Evolutionary conservation across 257 asterid genomes (phyloP).

Genomic region (Solanum piurae): DNA sequence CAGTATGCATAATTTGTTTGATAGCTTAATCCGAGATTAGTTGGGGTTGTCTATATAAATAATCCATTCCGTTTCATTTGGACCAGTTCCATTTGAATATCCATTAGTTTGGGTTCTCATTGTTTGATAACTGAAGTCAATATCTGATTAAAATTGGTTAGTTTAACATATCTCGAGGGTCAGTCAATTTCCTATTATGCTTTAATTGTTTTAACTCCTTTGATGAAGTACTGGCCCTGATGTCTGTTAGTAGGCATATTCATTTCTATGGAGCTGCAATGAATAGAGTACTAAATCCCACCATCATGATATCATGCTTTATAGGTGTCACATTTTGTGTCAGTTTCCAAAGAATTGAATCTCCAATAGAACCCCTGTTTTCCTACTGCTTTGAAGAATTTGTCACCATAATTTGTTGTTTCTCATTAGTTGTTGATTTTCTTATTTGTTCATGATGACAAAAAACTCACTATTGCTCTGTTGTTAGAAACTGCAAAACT

Average conservation of each 20-base stretch:
- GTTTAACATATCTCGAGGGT: background rate
- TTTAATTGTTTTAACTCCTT: background rate
- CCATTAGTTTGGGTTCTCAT: background rate
- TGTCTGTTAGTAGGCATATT: background rate
- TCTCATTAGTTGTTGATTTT: background rate
- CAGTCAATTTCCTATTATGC: background rate
- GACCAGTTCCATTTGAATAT: background rate
- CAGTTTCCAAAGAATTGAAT: background rate
- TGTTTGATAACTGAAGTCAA: background rate
- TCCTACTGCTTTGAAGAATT: background rate
- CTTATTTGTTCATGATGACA: background rate
- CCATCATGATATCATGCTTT: background rate
- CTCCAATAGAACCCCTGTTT: background rate
- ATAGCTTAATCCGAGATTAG: background rate
- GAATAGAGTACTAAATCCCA: background rate
- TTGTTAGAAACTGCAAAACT: background rate
- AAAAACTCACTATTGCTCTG: background rate
- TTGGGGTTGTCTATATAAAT: background rate
- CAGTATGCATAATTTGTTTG: background rate
- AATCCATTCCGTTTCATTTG: background rate
- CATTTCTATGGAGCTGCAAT: background rate
- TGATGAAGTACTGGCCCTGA: background rate
- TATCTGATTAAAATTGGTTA: background rate
- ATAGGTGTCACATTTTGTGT: background rate
- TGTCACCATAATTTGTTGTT: background rate